A percentile compares a stretch with the other conserved stretches of the same genome.
Evolutionary conservation across 2,329 filamentous ascomycete genomes (phyloP).

Genomic region (Clarireedia paspali): DNA sequence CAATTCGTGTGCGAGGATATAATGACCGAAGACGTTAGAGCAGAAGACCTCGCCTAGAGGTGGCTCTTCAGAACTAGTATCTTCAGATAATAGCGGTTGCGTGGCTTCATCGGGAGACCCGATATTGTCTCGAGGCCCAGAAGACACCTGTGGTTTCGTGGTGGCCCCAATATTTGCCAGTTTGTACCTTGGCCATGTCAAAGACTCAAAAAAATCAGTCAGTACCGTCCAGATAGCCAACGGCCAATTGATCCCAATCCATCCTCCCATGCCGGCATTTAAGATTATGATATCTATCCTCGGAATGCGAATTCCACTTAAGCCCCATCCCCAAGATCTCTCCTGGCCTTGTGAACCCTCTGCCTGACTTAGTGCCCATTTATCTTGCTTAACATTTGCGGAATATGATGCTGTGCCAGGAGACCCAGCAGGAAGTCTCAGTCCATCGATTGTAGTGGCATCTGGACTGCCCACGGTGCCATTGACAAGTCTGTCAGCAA

Average conservation of each 20-base stretch:
- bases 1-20: slow-evolving; percentile 76
- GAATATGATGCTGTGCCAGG: slow-evolving; percentile 26
- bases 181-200: slow-evolving; percentile 77
- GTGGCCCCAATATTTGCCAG: slow-evolving; percentile 46
- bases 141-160: slow-evolving; percentile 43
- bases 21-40: slow-evolving; percentile 93
- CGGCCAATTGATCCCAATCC: slow-evolving; percentile 69
- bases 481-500: slow-evolving; percentile 27
- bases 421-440: slow-evolving; percentile 26
- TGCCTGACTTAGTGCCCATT: slow-evolving; percentile 37
- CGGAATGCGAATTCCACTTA: slow-evolving; percentile 45
- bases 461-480: slow-evolving; percentile 28
- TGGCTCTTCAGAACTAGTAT: slow-evolving; percentile 38
- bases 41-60: slow-evolving; percentile 75
- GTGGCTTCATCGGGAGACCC: slow-evolving; percentile 15
- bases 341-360: slow-evolving; percentile 40
- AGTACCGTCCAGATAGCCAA: slow-evolving; percentile 44
- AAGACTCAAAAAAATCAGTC: slow-evolving; percentile 56
- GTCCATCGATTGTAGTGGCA: slow-evolving; percentile 27
- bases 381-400: slow-evolving; percentile 22
- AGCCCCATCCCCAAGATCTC: slow-evolving; percentile 34
- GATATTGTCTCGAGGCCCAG: not conserved
- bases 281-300: slow-evolving; percentile 73
- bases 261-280: slow-evolving; percentile 86
- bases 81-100: slow-evolving; percentile 20